Conservation (phyloP, 345 rosid species). For the Salix viminalis region DNA sequence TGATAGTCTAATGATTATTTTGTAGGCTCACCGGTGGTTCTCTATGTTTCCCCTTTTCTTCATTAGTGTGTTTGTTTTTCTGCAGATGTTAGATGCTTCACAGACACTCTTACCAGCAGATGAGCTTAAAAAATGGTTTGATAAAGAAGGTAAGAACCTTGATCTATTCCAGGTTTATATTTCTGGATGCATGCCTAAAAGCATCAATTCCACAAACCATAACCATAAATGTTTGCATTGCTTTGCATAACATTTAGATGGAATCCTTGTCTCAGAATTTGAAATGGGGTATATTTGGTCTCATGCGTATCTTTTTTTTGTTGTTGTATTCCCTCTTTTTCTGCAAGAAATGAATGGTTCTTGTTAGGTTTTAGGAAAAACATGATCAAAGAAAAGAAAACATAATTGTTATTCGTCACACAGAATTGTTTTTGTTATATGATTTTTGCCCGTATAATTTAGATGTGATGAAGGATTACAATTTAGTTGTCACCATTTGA, state of each 20-base stretch:
- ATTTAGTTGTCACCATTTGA: not conserved
- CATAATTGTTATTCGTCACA: not conserved
- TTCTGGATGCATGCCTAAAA: not conserved
- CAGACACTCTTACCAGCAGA: constrained; percentile 71
- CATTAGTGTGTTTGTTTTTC: constrained; percentile 16
- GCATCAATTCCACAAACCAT: not conserved
- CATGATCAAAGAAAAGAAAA: not conserved
- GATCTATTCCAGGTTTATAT: not conserved
- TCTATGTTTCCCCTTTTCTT: not conserved
- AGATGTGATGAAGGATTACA: not conserved
- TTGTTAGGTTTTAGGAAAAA: not conserved
- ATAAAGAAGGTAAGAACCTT: constrained; percentile 60
- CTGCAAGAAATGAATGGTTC: not conserved
- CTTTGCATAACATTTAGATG: not conserved
- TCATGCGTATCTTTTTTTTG: not conserved
- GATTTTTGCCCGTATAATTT: not conserved
- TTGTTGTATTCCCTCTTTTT: not conserved
- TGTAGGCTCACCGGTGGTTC: not conserved
- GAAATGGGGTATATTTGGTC: not conserved
- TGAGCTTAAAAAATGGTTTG: constrained; percentile 75
- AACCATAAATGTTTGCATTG: not conserved
- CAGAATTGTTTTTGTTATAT: not conserved
- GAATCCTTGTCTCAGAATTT: not conserved
- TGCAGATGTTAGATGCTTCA: constrained; percentile 81
- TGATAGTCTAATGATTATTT: not conserved